Percentiles rank a stretch among this genome's conserved stretches.
Evolutionary conservation across 2,329 filamentous ascomycete genomes (phyloP).

Genomic region (Akanthomyces lecanii): DNA sequence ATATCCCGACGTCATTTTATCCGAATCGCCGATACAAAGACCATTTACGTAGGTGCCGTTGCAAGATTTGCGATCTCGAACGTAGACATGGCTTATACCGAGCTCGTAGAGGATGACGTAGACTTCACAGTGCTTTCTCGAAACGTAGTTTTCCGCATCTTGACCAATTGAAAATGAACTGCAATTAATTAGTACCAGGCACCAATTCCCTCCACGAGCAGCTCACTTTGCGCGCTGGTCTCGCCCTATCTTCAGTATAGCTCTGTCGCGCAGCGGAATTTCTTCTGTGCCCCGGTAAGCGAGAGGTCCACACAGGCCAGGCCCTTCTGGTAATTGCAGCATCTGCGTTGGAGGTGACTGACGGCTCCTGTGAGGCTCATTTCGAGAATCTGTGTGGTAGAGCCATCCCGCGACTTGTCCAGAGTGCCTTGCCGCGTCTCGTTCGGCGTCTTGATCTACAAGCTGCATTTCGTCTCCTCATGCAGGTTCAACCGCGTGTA

Average conservation of each 20-base stretch:
- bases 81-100: constrained; percentile 44
- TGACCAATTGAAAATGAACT: constrained; percentile 38
- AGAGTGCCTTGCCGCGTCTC: too few relatives aligned
- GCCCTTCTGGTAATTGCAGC: neutral
- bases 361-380: neutral
- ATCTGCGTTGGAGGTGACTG: neutral
- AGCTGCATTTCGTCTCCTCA: neutral
- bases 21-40: constrained; percentile 37
- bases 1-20: constrained; percentile 37
- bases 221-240: constrained; percentile 27
- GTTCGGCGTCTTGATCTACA: neutral
- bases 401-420: constrained; percentile 9
- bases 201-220: neutral
- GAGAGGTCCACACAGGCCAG: constrained; percentile 11
- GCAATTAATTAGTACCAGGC: neutral
- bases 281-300: constrained; percentile 17
- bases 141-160: constrained; percentile 39
- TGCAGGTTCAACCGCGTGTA: neutral
- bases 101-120: constrained; percentile 51
- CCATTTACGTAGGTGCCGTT: constrained; percentile 53
- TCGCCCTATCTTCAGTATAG: constrained; percentile 17
- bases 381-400: neutral
- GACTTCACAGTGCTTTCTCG: constrained; percentile 51
- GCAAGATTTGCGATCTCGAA: constrained; percentile 51
- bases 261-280: constrained; percentile 10